Evolutionary conservation across 495 filamentous ascomycete species (phyloP).

Genomic region (Trichocladium uniseriatum): DNA sequence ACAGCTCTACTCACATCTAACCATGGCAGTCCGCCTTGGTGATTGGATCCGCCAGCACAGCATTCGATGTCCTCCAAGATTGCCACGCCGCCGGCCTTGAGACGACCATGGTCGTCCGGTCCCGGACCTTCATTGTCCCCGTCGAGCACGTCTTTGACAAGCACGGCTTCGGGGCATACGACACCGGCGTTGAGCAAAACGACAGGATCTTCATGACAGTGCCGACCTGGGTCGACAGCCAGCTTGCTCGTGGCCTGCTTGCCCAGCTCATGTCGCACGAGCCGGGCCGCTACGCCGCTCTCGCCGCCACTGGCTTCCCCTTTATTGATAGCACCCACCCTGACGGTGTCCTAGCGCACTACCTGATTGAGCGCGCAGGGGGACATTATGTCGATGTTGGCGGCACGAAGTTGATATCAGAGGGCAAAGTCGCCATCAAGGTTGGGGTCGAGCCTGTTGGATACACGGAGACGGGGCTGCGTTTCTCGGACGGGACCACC

Average conservation of each 20-base stretch:
- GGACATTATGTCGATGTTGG: conserved; percentile 32
- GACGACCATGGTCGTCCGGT: conserved; percentile 27
- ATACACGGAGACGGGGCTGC: conserved; percentile 13
- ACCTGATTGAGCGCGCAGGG: conserved; percentile 21
- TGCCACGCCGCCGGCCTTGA: conserved; percentile 17
- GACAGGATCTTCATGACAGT: conserved; percentile 18
- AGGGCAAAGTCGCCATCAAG: conserved; percentile 19
- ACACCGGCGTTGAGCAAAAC: conserved; percentile 8
- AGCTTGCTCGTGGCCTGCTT: conserved; percentile 6
- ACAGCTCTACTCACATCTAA: neutral
- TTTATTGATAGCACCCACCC: conserved; percentile 21
- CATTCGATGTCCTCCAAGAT: conserved; percentile 30
- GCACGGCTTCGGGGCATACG: conserved; percentile 16
- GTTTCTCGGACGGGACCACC: conserved; percentile 20
- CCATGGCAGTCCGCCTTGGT: conserved; percentile 18
- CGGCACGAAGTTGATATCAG: conserved; percentile 14
- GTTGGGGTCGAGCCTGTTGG: conserved; percentile 12
- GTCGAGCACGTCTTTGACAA: conserved; percentile 14
- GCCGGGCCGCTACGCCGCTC: conserved; percentile 20
- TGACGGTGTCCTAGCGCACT: conserved; percentile 10
- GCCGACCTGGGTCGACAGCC: conserved; percentile 12
- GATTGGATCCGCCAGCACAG: conserved; percentile 31
- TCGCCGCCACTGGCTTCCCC: conserved; percentile 24
- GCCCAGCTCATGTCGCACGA: conserved; percentile 14
- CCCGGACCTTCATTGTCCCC: conserved; percentile 31